These are phyloP conservation scores for Hypsizygus marmoreus DNA, from an alignment of 768 basidiomycete genomes.

Conservation along the genomic window DNA sequence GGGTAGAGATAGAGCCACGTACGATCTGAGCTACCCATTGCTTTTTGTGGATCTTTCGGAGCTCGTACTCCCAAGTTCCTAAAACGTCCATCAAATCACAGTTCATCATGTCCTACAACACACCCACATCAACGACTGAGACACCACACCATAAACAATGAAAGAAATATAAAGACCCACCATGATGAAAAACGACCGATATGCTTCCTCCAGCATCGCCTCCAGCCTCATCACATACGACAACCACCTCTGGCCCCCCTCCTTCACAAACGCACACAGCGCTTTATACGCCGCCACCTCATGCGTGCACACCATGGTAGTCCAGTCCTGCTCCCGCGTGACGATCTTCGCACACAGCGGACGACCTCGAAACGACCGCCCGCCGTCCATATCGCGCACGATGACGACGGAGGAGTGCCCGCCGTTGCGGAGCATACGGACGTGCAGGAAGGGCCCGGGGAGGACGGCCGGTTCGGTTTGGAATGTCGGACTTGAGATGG, in stretches of 20 bases:
- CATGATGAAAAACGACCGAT: constrained; percentile 39
- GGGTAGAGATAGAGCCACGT: no score
- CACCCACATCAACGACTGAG: not conserved
- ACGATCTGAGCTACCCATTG: constrained; percentile 46
- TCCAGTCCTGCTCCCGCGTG: constrained; percentile 14
- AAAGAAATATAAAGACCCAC: constrained; percentile 23
- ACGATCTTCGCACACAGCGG: constrained; percentile 42
- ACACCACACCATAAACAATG: not conserved
- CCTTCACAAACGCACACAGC: no score
- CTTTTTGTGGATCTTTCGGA: constrained; percentile 28
- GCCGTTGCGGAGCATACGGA: constrained; percentile 24
- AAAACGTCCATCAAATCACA: constrained; percentile 36
- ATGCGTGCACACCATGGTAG: constrained; percentile 20
- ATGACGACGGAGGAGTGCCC: constrained; percentile 14
- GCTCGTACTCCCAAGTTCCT: constrained; percentile 17
- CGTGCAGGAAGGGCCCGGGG: constrained; percentile 32
- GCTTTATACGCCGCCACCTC: constrained; percentile 39
- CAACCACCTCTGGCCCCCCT: constrained; percentile 22
- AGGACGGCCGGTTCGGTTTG: not conserved
- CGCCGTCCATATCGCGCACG: constrained; percentile 21
- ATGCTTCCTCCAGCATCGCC: constrained; percentile 33
- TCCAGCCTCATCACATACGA: constrained; percentile 41
- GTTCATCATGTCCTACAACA: constrained; percentile 40
- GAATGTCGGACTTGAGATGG: not conserved
- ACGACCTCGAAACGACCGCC: constrained; percentile 21